These are phyloP conservation scores for Scutellaria baicalensis DNA, from an alignment of 257 asterid genomes.

Conservation along the genomic window DNA sequence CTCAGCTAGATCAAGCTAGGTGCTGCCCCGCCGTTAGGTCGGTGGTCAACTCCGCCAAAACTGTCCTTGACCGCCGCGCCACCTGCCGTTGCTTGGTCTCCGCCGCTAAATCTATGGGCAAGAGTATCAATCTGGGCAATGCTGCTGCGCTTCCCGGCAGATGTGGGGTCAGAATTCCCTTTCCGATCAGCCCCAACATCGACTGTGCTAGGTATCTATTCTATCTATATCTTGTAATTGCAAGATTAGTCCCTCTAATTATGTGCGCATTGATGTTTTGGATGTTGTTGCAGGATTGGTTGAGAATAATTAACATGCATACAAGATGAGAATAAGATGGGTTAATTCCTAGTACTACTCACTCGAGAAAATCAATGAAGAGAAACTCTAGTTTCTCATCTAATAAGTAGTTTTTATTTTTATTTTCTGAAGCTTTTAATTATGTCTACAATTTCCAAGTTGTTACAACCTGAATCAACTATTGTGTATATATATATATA, in stretches of 20 bases:
- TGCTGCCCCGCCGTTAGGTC: conserved; percentile 26
- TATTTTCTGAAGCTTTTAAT: not conserved
- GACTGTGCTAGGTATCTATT: conserved; percentile 27
- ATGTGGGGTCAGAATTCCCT: conserved; percentile 19
- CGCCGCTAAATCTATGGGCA: not conserved
- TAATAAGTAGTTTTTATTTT: not conserved
- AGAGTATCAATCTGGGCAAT: conserved; percentile 8
- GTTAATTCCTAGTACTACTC: no score
- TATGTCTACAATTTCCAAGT: not conserved
- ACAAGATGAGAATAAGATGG: not conserved
- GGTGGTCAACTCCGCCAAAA: conserved; percentile 10
- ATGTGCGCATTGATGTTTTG: no score
- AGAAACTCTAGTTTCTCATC: no score
- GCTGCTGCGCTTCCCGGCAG: conserved; percentile 19
- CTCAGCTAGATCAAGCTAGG: not conserved
- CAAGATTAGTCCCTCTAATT: no score
- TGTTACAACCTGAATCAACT: not conserved
- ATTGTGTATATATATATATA: no score
- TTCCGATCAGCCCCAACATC: conserved; percentile 14
- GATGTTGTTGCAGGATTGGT: conserved; percentile 14
- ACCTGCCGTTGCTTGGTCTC: conserved; percentile 24
- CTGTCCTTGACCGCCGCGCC: conserved; percentile 12
- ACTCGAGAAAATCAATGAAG: not conserved
- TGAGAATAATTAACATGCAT: not conserved
- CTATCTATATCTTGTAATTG: not conserved